Evolutionary conservation across 192 early-diverging fungal genomes (phyloP).

Genomic region (Linnemannia zychae): DNA sequence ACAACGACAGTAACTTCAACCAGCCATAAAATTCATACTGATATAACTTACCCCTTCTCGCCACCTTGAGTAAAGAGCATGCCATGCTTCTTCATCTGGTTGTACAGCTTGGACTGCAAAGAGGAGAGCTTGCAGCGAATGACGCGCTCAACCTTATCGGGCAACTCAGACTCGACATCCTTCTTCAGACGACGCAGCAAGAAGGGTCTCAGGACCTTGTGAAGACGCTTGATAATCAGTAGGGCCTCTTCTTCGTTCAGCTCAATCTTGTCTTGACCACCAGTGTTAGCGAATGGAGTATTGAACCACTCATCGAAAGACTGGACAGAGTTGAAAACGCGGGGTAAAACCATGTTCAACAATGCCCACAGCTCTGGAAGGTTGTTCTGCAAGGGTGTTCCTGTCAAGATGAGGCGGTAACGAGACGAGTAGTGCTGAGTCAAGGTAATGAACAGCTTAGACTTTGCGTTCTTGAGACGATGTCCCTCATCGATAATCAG

Average conservation of each 20-base stretch:
- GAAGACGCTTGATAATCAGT: constrained; percentile 95
- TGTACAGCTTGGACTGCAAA: constrained; percentile 86
- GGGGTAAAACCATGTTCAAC: constrained; percentile 96
- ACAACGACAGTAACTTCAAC: no score
- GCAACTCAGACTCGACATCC: constrained; percentile 98
- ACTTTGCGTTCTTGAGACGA: constrained; percentile 96
- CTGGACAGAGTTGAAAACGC: constrained; percentile 96
- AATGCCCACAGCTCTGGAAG: constrained; percentile 97
- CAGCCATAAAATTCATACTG: not conserved
- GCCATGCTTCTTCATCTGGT: constrained; percentile 87
- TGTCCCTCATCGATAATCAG: constrained; percentile 99
- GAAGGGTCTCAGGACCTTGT: constrained; percentile 98
- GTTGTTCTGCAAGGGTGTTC: constrained; percentile 99
- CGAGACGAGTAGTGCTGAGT: constrained; percentile 91
- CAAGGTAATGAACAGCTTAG: constrained; percentile 88
- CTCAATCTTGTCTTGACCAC: constrained; percentile 89
- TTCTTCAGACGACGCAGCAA: constrained; percentile 96
- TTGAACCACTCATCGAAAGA: constrained; percentile 99
- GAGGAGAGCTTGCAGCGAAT: constrained; percentile 93
- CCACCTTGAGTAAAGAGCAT: constrained; percentile 76
- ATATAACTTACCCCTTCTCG: constrained; percentile 68
- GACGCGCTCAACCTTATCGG: constrained; percentile 96
- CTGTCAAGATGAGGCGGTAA: constrained; percentile 96
- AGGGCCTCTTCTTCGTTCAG: constrained; percentile 99
- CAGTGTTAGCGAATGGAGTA: constrained; percentile 87